A percentile compares a stretch with the other conserved stretches of the same genome.
These are phyloP conservation scores for Blumeria hordei DNA, from an alignment of 2,329 filamentous ascomycete genomes.

Conservation along the genomic window DNA sequence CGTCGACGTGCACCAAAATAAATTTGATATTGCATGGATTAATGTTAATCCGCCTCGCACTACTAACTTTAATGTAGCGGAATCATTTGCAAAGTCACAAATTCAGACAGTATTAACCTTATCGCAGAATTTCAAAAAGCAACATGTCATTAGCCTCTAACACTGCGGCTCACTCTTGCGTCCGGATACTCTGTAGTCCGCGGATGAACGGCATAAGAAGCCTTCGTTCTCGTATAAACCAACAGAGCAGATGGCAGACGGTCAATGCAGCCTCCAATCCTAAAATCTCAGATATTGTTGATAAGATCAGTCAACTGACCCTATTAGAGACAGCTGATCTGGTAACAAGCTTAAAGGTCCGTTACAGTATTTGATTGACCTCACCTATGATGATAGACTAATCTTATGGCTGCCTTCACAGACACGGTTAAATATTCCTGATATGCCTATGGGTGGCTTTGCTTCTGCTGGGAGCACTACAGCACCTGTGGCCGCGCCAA, in stretches of 20 bases:
- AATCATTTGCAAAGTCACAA: too few relatives aligned
- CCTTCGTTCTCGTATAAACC: conserved; percentile 16
- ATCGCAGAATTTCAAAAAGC: conserved; percentile 7
- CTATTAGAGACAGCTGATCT: conserved; percentile 92
- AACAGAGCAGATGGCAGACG: conserved; percentile 52
- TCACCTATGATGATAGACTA: conserved; percentile 2
- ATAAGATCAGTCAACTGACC: conserved; percentile 96
- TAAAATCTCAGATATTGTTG: conserved; percentile 85
- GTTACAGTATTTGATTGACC: conserved; percentile 1
- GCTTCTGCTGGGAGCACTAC: conserved; percentile 22
- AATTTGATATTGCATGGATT: background rate
- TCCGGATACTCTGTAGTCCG: conserved; percentile 12
- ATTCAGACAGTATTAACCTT: too few relatives aligned
- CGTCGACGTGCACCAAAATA: background rate
- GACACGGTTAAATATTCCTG: conserved; percentile 91
- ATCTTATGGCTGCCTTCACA: conserved; percentile 18
- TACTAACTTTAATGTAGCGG: too few relatives aligned
- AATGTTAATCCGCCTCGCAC: conserved; percentile 4
- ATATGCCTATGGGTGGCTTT: conserved; percentile 86
- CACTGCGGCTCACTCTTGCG: conserved; percentile 24
- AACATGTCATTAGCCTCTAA: conserved; percentile 39
- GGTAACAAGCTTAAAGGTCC: conserved; percentile 82
- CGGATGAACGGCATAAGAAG: conserved; percentile 15
- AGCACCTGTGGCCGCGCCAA: conserved; percentile 33
- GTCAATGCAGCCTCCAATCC: conserved; percentile 54